A percentile compares a stretch with the other conserved stretches of the same genome.
Evolutionary conservation across 805 yeast species (phyloP).

Genomic region (Candida suzukii): DNA sequence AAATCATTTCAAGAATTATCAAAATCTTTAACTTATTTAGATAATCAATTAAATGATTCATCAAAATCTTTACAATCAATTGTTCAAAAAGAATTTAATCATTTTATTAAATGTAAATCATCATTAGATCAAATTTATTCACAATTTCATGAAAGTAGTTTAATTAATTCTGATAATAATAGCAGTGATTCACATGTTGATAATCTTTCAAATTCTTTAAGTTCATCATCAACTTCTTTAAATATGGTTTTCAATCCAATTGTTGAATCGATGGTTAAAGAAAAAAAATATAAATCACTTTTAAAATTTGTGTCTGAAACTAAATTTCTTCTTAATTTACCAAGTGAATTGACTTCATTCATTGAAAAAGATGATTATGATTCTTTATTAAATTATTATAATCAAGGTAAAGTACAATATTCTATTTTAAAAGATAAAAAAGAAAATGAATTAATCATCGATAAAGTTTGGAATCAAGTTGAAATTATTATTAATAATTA

Average conservation of each 20-base stretch:
- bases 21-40: slow-evolving; percentile 40
- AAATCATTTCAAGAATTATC: slow-evolving; percentile 46
- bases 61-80: slow-evolving; percentile 42
- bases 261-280: slow-evolving; percentile 40
- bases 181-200: not conserved
- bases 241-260: slow-evolving; percentile 54
- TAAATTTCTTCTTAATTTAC: slow-evolving; percentile 49
- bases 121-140: slow-evolving; percentile 52
- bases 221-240: slow-evolving; percentile 42
- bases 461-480: slow-evolving; percentile 50
- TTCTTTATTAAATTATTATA: slow-evolving; percentile 49
- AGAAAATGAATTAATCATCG: slow-evolving; percentile 27
- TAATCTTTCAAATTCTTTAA: slow-evolving; percentile 16
- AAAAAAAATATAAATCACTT: slow-evolving; percentile 41
- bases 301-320: slow-evolving; percentile 45
- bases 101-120: slow-evolving; percentile 60
- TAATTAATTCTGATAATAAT: slow-evolving; percentile 3
- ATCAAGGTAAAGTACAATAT: slow-evolving; percentile 32
- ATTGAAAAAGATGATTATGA: slow-evolving; percentile 49
- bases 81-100: slow-evolving; percentile 53
- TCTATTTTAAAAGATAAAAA: not conserved
- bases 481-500: slow-evolving; percentile 47
- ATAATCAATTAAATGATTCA: slow-evolving; percentile 39
- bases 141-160: slow-evolving; percentile 34
- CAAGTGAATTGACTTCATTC: slow-evolving; percentile 36